Base-by-base conservation (phyloP, 768 basidiomycete species). In the Vararia minispora region DNA sequence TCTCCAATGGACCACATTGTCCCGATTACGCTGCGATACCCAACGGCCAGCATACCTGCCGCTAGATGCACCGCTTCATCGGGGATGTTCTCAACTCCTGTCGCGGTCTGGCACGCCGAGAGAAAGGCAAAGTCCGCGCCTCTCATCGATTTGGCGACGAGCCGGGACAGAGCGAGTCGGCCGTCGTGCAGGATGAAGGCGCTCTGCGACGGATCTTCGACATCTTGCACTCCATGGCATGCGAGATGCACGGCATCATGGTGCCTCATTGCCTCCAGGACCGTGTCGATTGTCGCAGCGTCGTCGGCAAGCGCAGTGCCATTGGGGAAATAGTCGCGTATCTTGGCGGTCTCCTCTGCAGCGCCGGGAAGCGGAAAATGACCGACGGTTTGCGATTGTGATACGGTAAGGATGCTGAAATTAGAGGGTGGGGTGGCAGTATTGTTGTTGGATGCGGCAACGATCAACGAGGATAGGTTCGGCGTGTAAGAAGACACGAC, bases 221-320 rank as follows among this genome's bases (percentile, higher is more conserved):
- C 26, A 20, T 45, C 38, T 10, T 45, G 46, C 18, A 18, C 27
- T 5, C 46, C 46, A 17, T 48, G 46, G 21, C 44, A 48, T 25
- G 44, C 45, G 31, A 48, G 24, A 32, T 45, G 46, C 3, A 48
- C 33, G 35, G 35, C 41, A 11, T 37, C 31, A 11, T 16, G 24
- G 22, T 35, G 16, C 28, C 26, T 21, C 30, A 48, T 26, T 8
- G 23, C 36, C 12, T 14, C 9, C 13, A 48, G 24, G 8, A 48
- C 44, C 17, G 29, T 12, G 12, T 35, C 31, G 6, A 28, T 18
- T 3, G 39, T 45, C 21, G 46, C 39, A 7, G n/a, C 14, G 13
- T 33, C 18, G 32, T 16, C 13, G 14, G 32, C 13, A 22, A 33
- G 32, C 14, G 13, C 32, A 14, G 6, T 17, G 16, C n/a, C n/a